phyloP scores from a whole-genome alignment of 2,329 filamentous ascomycete genomes.

The Neonectria hederae region DNA sequence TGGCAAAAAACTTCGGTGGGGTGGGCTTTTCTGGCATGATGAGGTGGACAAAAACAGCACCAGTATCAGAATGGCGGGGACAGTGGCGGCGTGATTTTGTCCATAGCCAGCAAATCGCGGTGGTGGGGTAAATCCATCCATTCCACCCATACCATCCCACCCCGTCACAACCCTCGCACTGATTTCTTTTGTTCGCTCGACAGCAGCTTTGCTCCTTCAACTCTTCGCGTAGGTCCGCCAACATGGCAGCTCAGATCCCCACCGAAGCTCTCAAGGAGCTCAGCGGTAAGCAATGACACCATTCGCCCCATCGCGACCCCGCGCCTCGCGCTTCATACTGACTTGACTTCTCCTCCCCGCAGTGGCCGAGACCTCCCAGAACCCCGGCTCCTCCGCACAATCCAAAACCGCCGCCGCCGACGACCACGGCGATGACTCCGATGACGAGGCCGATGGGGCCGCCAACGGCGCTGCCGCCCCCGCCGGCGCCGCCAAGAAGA shows the following conservation, averaged over 20 bases:
- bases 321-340: constrained; percentile 9
- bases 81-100: constrained; percentile 29
- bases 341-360: constrained; percentile 26
- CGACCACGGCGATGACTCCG: constrained; percentile 62
- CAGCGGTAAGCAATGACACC: constrained; percentile 44
- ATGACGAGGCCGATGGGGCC: constrained; percentile 60
- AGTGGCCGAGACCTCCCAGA: constrained; percentile 54
- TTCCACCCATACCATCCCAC: constrained; percentile 26
- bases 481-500: constrained; percentile 56
- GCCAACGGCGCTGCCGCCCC: constrained; percentile 48
- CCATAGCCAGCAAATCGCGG: constrained; percentile 13
- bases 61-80: background rate
- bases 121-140: constrained; percentile 39
- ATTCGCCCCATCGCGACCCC: background rate
- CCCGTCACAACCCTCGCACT: constrained; percentile 29
- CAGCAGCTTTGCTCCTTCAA: constrained; percentile 27
- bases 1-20: constrained; percentile 40
- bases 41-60: background rate
- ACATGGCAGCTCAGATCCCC: constrained; percentile 56
- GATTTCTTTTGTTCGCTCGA: constrained; percentile 33
- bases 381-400: constrained; percentile 53
- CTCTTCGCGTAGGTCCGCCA: constrained; percentile 38
- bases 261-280: constrained; percentile 57
- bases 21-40: background rate
- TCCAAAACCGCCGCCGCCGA: constrained; percentile 51